These are phyloP conservation scores for Yamadazyma jaroonii DNA, from an alignment of 1,139 yeast genomes.

Conservation along the genomic window DNA sequence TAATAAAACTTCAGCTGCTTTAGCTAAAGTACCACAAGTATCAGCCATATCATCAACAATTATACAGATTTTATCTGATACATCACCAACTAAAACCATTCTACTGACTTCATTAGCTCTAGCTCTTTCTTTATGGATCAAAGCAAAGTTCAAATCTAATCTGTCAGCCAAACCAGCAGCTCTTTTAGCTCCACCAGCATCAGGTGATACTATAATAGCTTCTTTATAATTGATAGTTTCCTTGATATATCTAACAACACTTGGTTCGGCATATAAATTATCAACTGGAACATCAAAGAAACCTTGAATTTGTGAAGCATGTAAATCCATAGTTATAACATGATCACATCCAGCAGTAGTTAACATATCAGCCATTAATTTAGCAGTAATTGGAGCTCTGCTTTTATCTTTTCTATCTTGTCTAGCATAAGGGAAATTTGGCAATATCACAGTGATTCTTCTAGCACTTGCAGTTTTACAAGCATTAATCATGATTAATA, in stretches of 20 bases:
- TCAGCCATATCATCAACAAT: conserved; percentile 84
- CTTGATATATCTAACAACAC: conserved; percentile 65
- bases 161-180: conserved; percentile 79
- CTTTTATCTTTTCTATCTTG: conserved; percentile 82
- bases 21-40: conserved; percentile 77
- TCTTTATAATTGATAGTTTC: conserved; percentile 48
- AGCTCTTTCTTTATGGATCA: conserved; percentile 80
- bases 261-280: conserved; percentile 78
- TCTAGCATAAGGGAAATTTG: conserved; percentile 80
- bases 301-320: conserved; percentile 84
- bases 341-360: conserved; percentile 82
- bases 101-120: conserved; percentile 74
- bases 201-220: conserved; percentile 71
- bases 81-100: conserved; percentile 81
- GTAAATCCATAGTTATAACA: conserved; percentile 80
- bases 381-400: conserved; percentile 81
- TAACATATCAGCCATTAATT: conserved; percentile 69
- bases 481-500: conserved; percentile 70
- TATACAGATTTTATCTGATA: conserved; percentile 63
- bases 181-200: conserved; percentile 85
- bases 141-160: conserved; percentile 71
- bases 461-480: conserved; percentile 79
- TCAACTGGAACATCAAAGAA: conserved; percentile 81
- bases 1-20: conserved; percentile 66
- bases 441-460: conserved; percentile 74